phyloP scores from a whole-genome alignment of 2,329 filamentous ascomycete genomes.

The Mycosphaerella arachidis region DNA sequence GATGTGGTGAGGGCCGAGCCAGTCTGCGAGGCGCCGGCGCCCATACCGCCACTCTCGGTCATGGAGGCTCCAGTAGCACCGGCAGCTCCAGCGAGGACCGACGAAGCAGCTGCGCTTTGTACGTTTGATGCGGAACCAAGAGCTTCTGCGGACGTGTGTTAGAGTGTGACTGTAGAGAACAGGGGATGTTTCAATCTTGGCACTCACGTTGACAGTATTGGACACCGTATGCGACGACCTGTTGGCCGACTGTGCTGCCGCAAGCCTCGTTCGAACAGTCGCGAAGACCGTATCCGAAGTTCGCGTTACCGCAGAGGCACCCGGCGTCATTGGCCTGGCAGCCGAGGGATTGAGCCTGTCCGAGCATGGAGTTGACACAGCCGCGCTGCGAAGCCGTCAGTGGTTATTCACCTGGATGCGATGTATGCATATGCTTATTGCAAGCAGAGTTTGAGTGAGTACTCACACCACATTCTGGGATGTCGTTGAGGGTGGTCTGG shows the following conservation, averaged over 20 bases:
- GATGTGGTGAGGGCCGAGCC: conserved; percentile 28
- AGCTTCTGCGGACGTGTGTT: conserved; percentile 2
- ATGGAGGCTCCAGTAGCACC: conserved; percentile 7
- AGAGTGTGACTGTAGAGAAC: background rate
- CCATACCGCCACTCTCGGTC: conserved; percentile 7
- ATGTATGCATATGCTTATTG: background rate
- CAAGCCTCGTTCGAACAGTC: conserved; percentile 38
- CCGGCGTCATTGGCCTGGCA: conserved; percentile 30
- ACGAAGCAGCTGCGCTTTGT: conserved; percentile 17
- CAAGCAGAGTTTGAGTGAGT: background rate
- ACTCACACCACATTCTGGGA: conserved; percentile 37
- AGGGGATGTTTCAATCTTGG: background rate
- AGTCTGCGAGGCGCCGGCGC: background rate
- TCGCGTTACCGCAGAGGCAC: conserved; percentile 35
- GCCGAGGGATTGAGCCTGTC: conserved; percentile 28
- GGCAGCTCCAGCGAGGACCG: conserved; percentile 11
- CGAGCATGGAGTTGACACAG: conserved; percentile 37
- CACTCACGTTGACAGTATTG: conserved; percentile 32
- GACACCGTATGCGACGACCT: conserved; percentile 33
- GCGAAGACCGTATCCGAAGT: conserved; percentile 38
- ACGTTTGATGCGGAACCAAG: conserved; percentile 13
- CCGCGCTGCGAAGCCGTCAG: conserved; percentile 25
- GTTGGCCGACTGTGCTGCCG: conserved; percentile 20
- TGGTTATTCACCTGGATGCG: conserved; percentile 3
- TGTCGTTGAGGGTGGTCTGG: conserved; percentile 27